Conservation (phyloP, 169 alveolate genomes). For the Cryptosporidium felis region DNA sequence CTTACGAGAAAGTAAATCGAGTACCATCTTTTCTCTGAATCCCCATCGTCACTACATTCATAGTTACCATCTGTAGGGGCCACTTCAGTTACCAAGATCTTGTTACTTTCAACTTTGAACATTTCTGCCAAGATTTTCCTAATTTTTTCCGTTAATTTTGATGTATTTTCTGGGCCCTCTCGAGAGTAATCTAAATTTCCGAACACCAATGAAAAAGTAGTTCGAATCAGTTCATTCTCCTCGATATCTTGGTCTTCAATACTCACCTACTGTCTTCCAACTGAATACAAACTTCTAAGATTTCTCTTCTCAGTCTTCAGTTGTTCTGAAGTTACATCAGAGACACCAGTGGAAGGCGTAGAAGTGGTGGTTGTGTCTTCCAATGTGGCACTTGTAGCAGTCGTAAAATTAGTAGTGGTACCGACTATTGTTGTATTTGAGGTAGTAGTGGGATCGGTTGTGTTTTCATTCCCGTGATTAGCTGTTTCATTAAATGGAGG, state of each 20-base stretch:
- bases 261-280: neutral
- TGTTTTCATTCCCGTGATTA: neutral
- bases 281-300: neutral
- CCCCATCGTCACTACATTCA: neutral
- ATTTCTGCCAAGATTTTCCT: neutral
- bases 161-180: no score
- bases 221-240: neutral
- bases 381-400: neutral
- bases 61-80: neutral
- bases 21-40: neutral
- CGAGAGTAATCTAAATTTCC: no score
- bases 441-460: neutral
- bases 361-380: neutral
- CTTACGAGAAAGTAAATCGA: conserved; percentile 24
- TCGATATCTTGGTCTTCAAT: neutral
- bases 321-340: no score
- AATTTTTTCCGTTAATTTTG: no score
- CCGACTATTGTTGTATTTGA: neutral
- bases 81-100: neutral
- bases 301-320: neutral
- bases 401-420: neutral
- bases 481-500: neutral
- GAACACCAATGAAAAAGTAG: no score
- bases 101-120: neutral
- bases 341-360: neutral